Percentiles rank a stretch among this genome's conserved stretches.
phyloP scores from a whole-genome alignment of 2,329 filamentous ascomycete species.

The Nigrograna mackinnonii region DNA sequence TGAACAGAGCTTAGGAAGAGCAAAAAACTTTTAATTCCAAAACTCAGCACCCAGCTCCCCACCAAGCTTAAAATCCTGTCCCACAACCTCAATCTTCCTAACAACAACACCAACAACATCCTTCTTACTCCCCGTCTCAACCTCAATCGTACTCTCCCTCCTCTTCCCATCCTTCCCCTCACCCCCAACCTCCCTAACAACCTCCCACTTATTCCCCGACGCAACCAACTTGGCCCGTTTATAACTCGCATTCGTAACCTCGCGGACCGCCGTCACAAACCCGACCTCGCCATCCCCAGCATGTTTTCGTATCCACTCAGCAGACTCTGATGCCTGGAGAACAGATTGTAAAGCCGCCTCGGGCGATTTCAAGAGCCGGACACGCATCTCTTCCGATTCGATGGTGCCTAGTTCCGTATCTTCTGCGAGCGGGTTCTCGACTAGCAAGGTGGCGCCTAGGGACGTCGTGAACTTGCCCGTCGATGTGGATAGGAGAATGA shows the following conservation, averaged over 20 bases:
- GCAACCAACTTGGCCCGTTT: constrained; percentile 37
- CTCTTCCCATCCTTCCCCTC: constrained; percentile 31
- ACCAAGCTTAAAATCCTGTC: constrained; percentile 30
- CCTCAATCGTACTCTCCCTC: constrained; percentile 31
- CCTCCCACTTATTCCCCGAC: constrained; percentile 33
- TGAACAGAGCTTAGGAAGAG: too few relatives aligned
- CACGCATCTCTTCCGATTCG: constrained; percentile 35
- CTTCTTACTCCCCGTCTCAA: constrained; percentile 35
- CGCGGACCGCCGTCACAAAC: constrained; percentile 33
- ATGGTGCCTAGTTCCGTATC: constrained; percentile 36
- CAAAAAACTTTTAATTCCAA: constrained; percentile 24
- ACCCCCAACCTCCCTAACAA: constrained; percentile 32
- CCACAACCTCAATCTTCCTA: constrained; percentile 27
- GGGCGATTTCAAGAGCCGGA: constrained; percentile 34
- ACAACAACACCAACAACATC: constrained; percentile 39
- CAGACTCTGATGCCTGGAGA: constrained; percentile 23
- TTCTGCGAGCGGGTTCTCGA: constrained; percentile 28
- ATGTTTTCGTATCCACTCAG: constrained; percentile 28
- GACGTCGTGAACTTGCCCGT: constrained; percentile 28
- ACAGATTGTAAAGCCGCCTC: constrained; percentile 29
- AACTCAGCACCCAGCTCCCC: constrained; percentile 33
- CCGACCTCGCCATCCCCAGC: constrained; percentile 26
- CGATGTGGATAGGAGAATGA: constrained; percentile 30
- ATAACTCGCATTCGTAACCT: constrained; percentile 38
- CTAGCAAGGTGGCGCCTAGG: constrained; percentile 32